Evolutionary conservation across 2,329 filamentous ascomycete species (phyloP), one percentile per base, ranked within the genome.

Genomic region (Trichothecium sympodiale): DNA sequence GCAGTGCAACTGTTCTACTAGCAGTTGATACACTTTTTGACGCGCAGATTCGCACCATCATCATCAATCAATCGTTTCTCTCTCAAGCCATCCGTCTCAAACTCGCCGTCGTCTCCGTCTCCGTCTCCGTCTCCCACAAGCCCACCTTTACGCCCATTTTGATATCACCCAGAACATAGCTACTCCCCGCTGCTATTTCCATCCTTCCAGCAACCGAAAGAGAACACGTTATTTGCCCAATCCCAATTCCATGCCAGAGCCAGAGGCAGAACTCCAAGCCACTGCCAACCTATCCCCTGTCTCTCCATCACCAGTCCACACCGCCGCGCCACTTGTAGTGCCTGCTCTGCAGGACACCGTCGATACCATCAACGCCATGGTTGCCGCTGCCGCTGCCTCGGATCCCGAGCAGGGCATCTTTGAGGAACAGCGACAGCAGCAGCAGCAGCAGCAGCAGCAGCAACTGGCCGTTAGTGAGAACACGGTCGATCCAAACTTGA

Each of bases 311-410:
- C 59, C 65, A 38, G 49, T 69, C 40, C 60, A 70, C 43, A 60
- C 59, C 33, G 58, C 64, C 38, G 62, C 65, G 17, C 55, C 67
- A 31, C 53, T 64, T 37, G 57, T 65, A 40, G 62, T 71, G 36
- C 67, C 69, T 23, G 55, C 58, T 17, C 65, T 74, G 38, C 68
- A 73, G 49, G 58, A 69, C 41, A 68, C 66, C 37, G 68, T 67
- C 46, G 67, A 71, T 43, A 61, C 56, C 41, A 56, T 69, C 41
- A 63, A 64, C 57, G 60, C 58, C 49, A 68, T 66, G 59, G 57
- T 59, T 39, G 57, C 54, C 39, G 58, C 53, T 27, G 57, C 50
- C 33, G 43, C 49, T 41, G 43, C 48, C 38, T 42, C 49, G 46
- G 53, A 55, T 37, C 46, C 46, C 40, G 14, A 15, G 13, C 34